Percentiles rank a stretch among this genome's conserved stretches.
These are phyloP conservation scores for Diospyros lotus DNA, from an alignment of 148 eudicot genomes.

Conservation along the genomic window DNA sequence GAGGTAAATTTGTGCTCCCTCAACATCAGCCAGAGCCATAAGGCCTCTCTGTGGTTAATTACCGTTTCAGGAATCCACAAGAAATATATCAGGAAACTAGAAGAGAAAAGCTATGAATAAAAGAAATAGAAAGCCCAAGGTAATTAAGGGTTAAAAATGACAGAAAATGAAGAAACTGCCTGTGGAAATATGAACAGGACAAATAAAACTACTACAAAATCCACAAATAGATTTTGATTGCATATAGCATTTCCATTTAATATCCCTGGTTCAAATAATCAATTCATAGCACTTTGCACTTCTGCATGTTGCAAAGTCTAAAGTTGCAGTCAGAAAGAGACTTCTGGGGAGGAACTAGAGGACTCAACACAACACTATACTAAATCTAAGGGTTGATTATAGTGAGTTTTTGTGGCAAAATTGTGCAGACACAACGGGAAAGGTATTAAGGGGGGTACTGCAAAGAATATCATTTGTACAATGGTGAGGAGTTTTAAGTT, in stretches of 20 bases:
- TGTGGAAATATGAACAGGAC: too few relatives aligned
- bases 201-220: too few relatives aligned
- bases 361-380: neutral
- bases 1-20: constrained; percentile 85
- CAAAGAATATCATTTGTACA: too few relatives aligned
- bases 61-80: neutral
- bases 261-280: neutral
- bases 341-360: neutral
- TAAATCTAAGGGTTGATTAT: neutral
- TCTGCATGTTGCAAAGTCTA: neutral
- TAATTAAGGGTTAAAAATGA: too few relatives aligned
- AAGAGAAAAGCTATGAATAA: neutral
- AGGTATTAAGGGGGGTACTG: too few relatives aligned
- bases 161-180: too few relatives aligned
- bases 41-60: constrained; percentile 66
- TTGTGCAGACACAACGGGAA: too few relatives aligned
- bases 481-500: too few relatives aligned
- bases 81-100: neutral
- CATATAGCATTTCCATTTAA: neutral
- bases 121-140: neutral
- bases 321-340: neutral
- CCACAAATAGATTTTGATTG: too few relatives aligned
- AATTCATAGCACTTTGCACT: neutral
- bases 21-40: constrained; percentile 93
- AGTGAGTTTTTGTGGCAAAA: neutral